Conservation (phyloP, 2,329 filamentous ascomycete genomes). For the Aspergillus melleus region DNA sequence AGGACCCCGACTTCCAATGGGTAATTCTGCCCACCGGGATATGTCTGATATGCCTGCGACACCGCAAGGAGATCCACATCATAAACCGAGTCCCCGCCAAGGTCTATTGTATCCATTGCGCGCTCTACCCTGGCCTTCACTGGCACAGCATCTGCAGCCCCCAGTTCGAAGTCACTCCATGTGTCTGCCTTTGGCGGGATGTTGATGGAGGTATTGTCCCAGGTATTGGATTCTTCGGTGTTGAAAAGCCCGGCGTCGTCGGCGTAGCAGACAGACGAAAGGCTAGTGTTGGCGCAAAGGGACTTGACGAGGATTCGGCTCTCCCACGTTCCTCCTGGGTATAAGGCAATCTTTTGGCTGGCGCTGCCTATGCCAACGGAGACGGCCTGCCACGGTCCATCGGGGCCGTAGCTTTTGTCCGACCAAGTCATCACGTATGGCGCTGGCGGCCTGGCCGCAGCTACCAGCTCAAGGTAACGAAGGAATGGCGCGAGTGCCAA, state of each 20-base stretch:
- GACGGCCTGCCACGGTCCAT: conserved; percentile 31
- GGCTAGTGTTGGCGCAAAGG: conserved; percentile 16
- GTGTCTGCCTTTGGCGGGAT: too few species aligned
- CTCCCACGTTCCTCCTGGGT: conserved; percentile 18
- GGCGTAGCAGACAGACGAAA: conserved; percentile 18
- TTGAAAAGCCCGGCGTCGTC: background rate
- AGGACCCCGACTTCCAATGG: conserved; percentile 21
- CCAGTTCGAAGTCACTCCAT: too few species aligned
- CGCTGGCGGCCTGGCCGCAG: too few species aligned
- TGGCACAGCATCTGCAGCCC: too few species aligned
- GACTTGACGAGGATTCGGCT: conserved; percentile 16
- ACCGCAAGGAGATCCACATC: background rate
- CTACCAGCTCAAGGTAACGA: too few species aligned
- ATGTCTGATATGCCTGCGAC: conserved; percentile 21
- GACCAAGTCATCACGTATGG: conserved; percentile 17
- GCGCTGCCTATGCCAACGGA: conserved; percentile 17
- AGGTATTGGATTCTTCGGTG: background rate
- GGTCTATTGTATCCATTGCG: too few species aligned
- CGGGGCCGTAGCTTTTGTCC: conserved; percentile 19
- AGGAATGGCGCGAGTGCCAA: too few species aligned
- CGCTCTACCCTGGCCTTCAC: too few species aligned
- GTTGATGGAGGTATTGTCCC: background rate
- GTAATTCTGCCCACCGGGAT: conserved; percentile 19
- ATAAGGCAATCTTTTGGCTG: conserved; percentile 16
- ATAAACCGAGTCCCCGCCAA: too few species aligned